Base-by-base conservation (phyloP, 306 rosid genomes). In the Macrotyloma uniflorum region DNA sequence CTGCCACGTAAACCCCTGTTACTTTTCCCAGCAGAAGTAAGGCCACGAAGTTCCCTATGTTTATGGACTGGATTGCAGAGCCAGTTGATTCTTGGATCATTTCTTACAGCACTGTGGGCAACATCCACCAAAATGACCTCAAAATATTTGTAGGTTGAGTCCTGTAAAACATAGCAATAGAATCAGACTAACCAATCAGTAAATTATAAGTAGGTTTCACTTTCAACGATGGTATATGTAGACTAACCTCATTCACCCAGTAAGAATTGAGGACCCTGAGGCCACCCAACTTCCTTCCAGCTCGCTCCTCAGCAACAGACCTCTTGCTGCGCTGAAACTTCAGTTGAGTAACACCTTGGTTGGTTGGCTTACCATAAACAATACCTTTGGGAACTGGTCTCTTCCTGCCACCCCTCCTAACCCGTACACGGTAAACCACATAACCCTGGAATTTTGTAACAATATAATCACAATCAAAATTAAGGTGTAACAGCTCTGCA, bases 371-470 rank as follows among this genome's bases (percentile, higher is more conserved):
- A 3, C 98, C 98, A 26, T 94, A 94, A 20, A 94, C 98, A 78
- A 94, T 94, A 85, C 97, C 98, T 81, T 94, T 94, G 62, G 97
- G 85, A 46, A 94, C 98, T 13, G 98, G 98, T 74, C 98, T 94
- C 93, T 94, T 91, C 23, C 97, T 73, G 0, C 98, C 98, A 82
- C 98, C 98, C 79, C 98, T 91, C 35, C 93, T 85, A 3, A 93
- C 98, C 38, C 96, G 96, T 20, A 93, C 89, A 2, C 97, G 97
- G 79, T 93, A 93, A 45, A 91, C 72, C 61, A 93, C 97, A 70
- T 91, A 93, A 0, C 98, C 98, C 98, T 93, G 77, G 1, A 78
- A 5, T 5, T 6, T 47, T 1, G 10, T 1, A 3, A 4, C 4
- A 40, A 12, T 22, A 66, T 22, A 46, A 32, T 32, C 14, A 74